phyloP scores from a whole-genome alignment of 208 protist genomes.

The Leishmania amazonensis region DNA sequence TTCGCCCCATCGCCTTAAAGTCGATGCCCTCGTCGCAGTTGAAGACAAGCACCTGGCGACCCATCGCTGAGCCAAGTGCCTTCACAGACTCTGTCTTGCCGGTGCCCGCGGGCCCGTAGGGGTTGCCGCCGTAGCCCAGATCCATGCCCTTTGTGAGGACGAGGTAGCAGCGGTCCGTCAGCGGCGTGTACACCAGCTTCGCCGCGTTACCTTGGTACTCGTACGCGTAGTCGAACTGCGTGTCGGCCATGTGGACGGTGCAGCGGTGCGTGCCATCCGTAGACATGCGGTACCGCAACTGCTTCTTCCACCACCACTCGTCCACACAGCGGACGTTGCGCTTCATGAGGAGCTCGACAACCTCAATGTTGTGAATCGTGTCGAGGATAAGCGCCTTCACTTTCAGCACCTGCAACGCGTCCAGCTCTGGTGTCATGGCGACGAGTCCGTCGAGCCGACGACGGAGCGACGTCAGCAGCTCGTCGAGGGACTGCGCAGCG shows the following conservation, averaged over 20 bases:
- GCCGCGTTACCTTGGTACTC: constrained; percentile 95
- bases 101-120: constrained; percentile 97
- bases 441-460: constrained; percentile 78
- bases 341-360: constrained; percentile 84
- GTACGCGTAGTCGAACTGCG: constrained; percentile 95
- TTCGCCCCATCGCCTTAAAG: constrained; percentile 94
- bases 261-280: constrained; percentile 54
- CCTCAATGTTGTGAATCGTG: constrained; percentile 96
- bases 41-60: constrained; percentile 95
- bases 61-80: constrained; percentile 92
- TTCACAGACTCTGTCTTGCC: constrained; percentile 98
- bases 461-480: constrained; percentile 35
- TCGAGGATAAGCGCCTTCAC: constrained; percentile 96
- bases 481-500: constrained; percentile 27
- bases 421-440: constrained; percentile 39
- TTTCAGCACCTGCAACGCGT: constrained; percentile 69
- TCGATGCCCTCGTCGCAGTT: constrained; percentile 96
- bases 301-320: constrained; percentile 97
- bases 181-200: constrained; percentile 94
- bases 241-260: constrained; percentile 92
- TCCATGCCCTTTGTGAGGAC: constrained; percentile 97
- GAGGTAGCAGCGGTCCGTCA: constrained; percentile 96
- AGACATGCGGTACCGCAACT: constrained; percentile 95
- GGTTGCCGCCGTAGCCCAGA: constrained; percentile 97
- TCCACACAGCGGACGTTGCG: constrained; percentile 49